Conservation (phyloP, 345 rosid species). For the Melaleuca alternifolia region DNA sequence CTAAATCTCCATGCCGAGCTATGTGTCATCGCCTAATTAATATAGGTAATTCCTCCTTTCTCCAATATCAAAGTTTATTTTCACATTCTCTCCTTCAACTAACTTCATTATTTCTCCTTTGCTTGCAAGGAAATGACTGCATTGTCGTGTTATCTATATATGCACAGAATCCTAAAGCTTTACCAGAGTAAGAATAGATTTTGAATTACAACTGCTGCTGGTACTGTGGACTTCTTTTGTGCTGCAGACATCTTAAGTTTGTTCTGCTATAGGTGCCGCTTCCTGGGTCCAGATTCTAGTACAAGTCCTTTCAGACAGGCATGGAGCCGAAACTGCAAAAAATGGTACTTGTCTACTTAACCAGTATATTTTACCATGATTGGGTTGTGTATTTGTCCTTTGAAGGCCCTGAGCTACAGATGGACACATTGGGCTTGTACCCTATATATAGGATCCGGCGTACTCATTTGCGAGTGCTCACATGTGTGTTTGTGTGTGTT, state of each 20-base stretch:
- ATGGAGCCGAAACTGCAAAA: slow-evolving; percentile 54
- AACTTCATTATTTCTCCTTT: neutral
- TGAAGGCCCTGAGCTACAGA: neutral
- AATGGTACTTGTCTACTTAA: slow-evolving; percentile 27
- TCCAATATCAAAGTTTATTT: neutral
- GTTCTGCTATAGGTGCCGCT: slow-evolving; percentile 45
- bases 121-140: slow-evolving; percentile 46
- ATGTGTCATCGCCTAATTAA: slow-evolving; percentile 28
- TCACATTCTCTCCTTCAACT: neutral
- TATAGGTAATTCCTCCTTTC: slow-evolving; percentile 29
- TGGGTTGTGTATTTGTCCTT: neutral
- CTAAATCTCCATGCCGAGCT: slow-evolving; percentile 35
- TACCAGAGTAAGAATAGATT: slow-evolving; percentile 59
- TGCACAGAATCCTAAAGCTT: slow-evolving; percentile 40
- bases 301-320: slow-evolving; percentile 29
- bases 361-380: neutral
- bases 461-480: too few species aligned
- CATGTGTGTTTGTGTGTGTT: too few species aligned
- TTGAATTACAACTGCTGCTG: neutral
- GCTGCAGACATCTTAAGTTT: slow-evolving; percentile 3
- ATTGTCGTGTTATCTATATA: slow-evolving; percentile 32
- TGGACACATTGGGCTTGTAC: neutral
- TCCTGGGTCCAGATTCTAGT: slow-evolving; percentile 33
- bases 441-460: neutral
- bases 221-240: neutral